Evolutionary conservation across 1,284 basidiomycete genomes (phyloP), one percentile per base, ranked within the genome.

Genomic region (Ustilago esculenta): DNA sequence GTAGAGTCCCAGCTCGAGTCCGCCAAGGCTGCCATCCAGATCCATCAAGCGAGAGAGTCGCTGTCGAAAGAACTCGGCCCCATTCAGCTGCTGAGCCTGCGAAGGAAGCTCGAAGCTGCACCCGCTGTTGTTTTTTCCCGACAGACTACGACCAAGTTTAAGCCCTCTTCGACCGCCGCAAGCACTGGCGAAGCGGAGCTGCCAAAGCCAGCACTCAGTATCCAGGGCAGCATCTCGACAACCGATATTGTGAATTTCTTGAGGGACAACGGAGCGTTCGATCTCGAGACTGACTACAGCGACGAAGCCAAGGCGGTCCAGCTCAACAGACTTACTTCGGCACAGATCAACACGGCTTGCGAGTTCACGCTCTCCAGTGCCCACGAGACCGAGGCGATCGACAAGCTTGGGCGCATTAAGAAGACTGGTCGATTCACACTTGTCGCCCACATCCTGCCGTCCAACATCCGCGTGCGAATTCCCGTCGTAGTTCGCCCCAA

Each of bases 321-420:
- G 27, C 52, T 70, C 41, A 59, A 70, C 46, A 20, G 60, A 7
- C 47, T 70, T 15, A 70, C 55, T 8, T n/a, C 32, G 11, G 33
- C 47, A 3, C 67, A 70, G 52, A 70, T 70, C 49, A 53, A 56
- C 40, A 60, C 60, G 1, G 56, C 60, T 14, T 70, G 68, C 51
- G 51, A 66, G 21, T 66, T 72, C 23, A 37, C 42, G 12, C 34
- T 71, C 15, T 40, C 36, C 18, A 6, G 14, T 15, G 37, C 43
- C n/a, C 24, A 46, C 30, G 37, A 47, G 2, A 20, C n/a, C 20
- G 54, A 58, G 15, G 32, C 50, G 1, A 40, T 67, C 35, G 58
- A 72, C 41, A 66, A 67, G 35, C 51, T 49, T 24, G 63, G 59
- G 7, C 39, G 58, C 21, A 72, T 66, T 56, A 58, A 67, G 41